phyloP scores from a whole-genome alignment of 1,139 yeast genomes.

The Nakaseomyces delphensis region DNA sequence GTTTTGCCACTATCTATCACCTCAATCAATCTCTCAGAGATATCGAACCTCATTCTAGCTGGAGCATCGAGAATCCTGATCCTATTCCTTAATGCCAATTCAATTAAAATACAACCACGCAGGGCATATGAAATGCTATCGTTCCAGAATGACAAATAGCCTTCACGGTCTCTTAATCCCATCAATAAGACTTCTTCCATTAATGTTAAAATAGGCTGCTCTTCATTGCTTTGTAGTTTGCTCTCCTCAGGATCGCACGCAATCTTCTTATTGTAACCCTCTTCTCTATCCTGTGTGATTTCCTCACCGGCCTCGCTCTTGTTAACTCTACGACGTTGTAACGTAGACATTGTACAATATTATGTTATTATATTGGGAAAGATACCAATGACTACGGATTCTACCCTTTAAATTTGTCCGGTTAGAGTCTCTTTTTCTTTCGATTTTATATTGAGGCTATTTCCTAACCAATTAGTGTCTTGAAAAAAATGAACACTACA shows the following conservation, averaged over 20 bases:
- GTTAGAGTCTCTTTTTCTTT: no score
- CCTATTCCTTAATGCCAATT: constrained; percentile 82
- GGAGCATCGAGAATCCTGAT: constrained; percentile 88
- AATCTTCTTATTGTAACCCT: constrained; percentile 12
- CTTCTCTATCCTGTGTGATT: constrained; percentile 14
- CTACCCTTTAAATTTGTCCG: no score
- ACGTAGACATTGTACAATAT: constrained; percentile 32
- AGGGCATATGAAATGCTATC: constrained; percentile 94
- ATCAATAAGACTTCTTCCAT: constrained; percentile 93
- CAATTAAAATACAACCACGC: constrained; percentile 88
- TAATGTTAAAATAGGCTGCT: constrained; percentile 66
- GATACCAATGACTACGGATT: no score
- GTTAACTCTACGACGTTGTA: constrained; percentile 43
- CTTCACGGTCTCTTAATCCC: constrained; percentile 93
- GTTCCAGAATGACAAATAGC: constrained; percentile 94
- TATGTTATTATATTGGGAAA: no score
- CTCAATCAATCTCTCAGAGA: constrained; percentile 79
- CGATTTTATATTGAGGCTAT: no score
- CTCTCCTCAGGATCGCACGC: constrained; percentile 59
- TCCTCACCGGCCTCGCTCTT: constrained; percentile 20
- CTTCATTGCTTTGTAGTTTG: constrained; percentile 34
- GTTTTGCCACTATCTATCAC: constrained; percentile 80
- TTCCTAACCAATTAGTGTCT: no score
- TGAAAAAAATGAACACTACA: no score
- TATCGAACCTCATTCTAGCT: constrained; percentile 81